phyloP scores from a whole-genome alignment of 352 stramenopile genomes.

The Globisporangium uncinulatum region DNA sequence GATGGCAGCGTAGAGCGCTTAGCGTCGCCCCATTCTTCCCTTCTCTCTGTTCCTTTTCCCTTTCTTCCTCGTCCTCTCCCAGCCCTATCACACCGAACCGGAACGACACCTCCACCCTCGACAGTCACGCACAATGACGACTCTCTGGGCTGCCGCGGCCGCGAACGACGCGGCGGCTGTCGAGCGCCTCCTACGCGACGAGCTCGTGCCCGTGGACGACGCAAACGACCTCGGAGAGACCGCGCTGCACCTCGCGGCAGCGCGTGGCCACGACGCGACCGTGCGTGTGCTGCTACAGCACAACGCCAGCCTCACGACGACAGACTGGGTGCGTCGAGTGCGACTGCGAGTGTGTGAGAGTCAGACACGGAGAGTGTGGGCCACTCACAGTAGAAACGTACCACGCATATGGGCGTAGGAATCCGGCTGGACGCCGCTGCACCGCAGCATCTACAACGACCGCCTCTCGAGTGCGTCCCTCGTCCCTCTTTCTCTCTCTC shows the following conservation, averaged over 20 bases:
- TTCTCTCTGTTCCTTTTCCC: not conserved
- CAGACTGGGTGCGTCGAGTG: conserved; percentile 51
- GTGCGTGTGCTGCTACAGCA: conserved; percentile 52
- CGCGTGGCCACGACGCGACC: conserved; percentile 42
- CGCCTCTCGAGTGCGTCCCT: conserved; percentile 55
- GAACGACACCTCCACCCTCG: conserved; percentile 16
- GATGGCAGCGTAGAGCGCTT: not conserved
- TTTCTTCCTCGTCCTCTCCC: not conserved
- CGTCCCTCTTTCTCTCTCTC: not conserved
- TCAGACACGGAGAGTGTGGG: not conserved
- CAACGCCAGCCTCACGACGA: conserved; percentile 36
- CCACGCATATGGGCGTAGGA: conserved; percentile 34
- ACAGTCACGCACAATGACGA: conserved; percentile 30
- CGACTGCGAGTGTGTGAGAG: not conserved
- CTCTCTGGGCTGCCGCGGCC: conserved; percentile 4
- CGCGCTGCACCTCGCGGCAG: conserved; percentile 63
- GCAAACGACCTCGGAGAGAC: conserved; percentile 70
- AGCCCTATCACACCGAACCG: not conserved
- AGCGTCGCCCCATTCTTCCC: not conserved
- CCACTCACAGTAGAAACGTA: conserved; percentile 4
- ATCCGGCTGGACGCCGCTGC: conserved; percentile 76
- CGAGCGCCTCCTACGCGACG: conserved; percentile 19
- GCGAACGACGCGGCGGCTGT: conserved; percentile 2
- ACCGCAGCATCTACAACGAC: conserved; percentile 65
- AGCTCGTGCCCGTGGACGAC: conserved; percentile 40